These are phyloP conservation scores for Psilocybe subaeruginosa DNA, from an alignment of 768 basidiomycete genomes.

Conservation along the genomic window DNA sequence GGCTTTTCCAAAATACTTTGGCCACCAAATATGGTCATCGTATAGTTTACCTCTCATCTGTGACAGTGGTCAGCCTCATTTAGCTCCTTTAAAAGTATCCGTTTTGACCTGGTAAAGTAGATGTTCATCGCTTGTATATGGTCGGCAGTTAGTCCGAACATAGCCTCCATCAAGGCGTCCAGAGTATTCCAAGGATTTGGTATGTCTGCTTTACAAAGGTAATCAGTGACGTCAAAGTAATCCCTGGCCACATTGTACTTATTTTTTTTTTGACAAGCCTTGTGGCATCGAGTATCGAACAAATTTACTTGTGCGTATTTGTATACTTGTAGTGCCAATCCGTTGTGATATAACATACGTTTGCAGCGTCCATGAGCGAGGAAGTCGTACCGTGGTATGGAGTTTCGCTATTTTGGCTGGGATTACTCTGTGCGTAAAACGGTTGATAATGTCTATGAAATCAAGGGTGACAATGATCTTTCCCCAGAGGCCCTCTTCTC, in stretches of 20 bases:
- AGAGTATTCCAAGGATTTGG: constrained; percentile 50
- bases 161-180: constrained; percentile 43
- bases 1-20: constrained; percentile 39
- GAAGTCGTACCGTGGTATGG: constrained; percentile 46
- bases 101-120: constrained; percentile 18
- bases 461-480: background rate
- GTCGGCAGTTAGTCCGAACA: constrained; percentile 44
- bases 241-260: background rate
- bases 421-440: constrained; percentile 37
- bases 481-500: constrained; percentile 41
- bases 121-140: constrained; percentile 50
- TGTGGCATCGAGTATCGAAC: constrained; percentile 45
- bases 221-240: background rate
- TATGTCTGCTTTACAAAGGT: constrained; percentile 47
- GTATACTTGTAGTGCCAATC: constrained; percentile 3
- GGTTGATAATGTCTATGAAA: background rate
- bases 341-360: background rate
- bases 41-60: constrained; percentile 46
- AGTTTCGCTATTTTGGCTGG: constrained; percentile 47
- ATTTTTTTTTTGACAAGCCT: constrained; percentile 26
- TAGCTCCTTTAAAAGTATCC: background rate
- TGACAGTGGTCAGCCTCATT: constrained; percentile 33
- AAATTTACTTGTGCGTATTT: constrained; percentile 37
- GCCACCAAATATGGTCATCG: constrained; percentile 49
- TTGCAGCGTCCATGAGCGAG: constrained; percentile 43